Conservation (phyloP, 495 filamentous ascomycete species). For the Aspergillus mulundensis region DNA sequence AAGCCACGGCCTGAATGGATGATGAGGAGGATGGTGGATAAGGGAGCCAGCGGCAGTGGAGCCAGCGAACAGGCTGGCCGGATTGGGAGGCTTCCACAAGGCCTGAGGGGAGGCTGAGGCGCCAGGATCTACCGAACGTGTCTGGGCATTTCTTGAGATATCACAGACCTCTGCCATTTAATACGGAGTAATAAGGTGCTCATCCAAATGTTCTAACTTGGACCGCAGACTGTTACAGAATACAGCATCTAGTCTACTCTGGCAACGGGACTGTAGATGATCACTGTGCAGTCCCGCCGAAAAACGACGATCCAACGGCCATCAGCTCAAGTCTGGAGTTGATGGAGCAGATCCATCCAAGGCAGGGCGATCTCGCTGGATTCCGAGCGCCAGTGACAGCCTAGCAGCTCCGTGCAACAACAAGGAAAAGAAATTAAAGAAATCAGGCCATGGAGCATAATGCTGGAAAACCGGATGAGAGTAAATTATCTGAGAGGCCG, state of each 20-base stretch:
- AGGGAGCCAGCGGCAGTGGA: conserved; percentile 19
- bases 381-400: conserved; percentile 1
- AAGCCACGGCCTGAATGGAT: not conserved
- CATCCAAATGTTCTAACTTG: not conserved
- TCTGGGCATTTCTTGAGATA: not conserved
- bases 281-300: conserved; percentile 1
- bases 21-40: conserved; percentile 11
- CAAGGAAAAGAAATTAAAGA: not conserved
- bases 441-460: not conserved
- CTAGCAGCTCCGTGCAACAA: conserved; percentile 8
- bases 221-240: not conserved
- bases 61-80: conserved; percentile 14
- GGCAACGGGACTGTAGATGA: not conserved
- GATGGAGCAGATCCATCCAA: conserved; percentile 9
- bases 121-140: conserved; percentile 2
- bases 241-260: not conserved
- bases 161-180: not conserved
- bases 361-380: conserved; percentile 4
- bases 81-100: conserved; percentile 6
- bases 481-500: not conserved
- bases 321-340: conserved; percentile 21
- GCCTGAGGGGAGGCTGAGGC: conserved; percentile 10
- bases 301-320: conserved; percentile 19
- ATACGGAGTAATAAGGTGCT: not conserved
- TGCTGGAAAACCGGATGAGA: not conserved